A percentile compares a stretch with the other conserved stretches of the same genome.
These are phyloP conservation scores for Chaetomiaceae sp. DNA, from an alignment of 2,329 filamentous ascomycete species.

Conservation along the genomic window DNA sequence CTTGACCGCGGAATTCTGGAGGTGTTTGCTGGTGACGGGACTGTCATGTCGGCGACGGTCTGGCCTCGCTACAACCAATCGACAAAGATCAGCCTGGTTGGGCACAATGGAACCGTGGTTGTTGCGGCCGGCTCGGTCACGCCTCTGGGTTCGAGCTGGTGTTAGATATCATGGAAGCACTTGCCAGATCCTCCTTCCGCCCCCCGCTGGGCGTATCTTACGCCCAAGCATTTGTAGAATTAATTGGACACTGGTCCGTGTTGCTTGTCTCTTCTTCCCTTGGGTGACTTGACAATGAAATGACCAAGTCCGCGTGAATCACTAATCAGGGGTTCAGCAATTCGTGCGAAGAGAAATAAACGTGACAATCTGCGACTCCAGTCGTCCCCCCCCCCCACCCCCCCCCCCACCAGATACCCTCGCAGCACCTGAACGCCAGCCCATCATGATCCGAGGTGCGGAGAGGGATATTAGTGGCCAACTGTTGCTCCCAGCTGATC, in stretches of 20 bases:
- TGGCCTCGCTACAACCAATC: slow-evolving; percentile 28
- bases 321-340: not conserved
- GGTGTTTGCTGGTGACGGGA: slow-evolving; percentile 29
- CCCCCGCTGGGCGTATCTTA: not conserved
- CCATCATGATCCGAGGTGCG: not conserved
- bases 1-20: slow-evolving; percentile 29
- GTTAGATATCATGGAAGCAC: not conserved
- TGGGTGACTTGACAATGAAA: not conserved
- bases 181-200: not conserved
- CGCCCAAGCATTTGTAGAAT: not conserved
- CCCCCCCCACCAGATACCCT: not conserved
- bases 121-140: not conserved
- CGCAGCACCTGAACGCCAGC: not conserved
- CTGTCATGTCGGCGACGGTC: slow-evolving; percentile 27
- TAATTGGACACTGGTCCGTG: not conserved
- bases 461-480: too few relatives aligned
- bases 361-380: not conserved
- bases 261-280: not conserved
- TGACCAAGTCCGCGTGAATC: not conserved
- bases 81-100: slow-evolving; percentile 23
- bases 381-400: not conserved
- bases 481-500: not conserved
- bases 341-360: not conserved
- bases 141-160: slow-evolving; percentile 11
- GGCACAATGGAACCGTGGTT: not conserved